Evolutionary conservation across 176 grass and related monocot genomes (phyloP), one percentile per base, ranked within the genome.

Genomic region (Carex scoparia): DNA sequence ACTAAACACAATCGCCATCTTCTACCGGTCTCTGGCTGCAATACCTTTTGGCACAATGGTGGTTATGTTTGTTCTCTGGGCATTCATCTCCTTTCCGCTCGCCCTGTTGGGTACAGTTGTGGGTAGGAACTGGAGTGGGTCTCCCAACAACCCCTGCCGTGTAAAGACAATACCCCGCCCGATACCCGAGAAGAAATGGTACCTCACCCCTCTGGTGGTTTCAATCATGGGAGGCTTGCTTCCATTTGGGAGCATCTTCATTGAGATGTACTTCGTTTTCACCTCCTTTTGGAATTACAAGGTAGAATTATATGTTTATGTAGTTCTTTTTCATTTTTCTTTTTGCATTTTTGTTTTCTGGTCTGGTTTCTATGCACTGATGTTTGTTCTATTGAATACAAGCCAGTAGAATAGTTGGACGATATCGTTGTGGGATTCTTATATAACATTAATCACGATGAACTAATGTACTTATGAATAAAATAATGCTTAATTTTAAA

Each of bases 221-320:
- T 86, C 96, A 66, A 74, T 99, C 77, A 95, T 99, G 90, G 96
- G 96, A 77, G 96, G 96, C 16, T 86, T 99, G 55, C 93, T 99
- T 73, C 96, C 96, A 44, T 99, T 99, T 32, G 96, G 96, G 71
- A 99, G 96, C 65, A 99, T 99, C 69, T 99, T 99, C 87, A 99
- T 99, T 74, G 96, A 99, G 90, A 99, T 99, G 96, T 99, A 99
- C 81, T 99, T 99, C 48, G 96, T 99, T 66, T 99, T 99, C 88
- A 99, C 96, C 27, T 99, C 96, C 63, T 99, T 99, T 85, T 99
- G 96, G 96, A 99, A 99, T 82, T 99, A 99, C 85, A 99, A 99
- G 96, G 96, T 99, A 93, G 86, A 86, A 44, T 65, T 4, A 7
- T 84, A 76, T 51, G 82, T 82, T 60, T 82, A 23, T n/a, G 19